A percentile compares a stretch with the other conserved stretches of the same genome.
These are phyloP conservation scores for Tuber calosporum DNA, from an alignment of 495 filamentous ascomycete genomes.

Conservation along the genomic window DNA sequence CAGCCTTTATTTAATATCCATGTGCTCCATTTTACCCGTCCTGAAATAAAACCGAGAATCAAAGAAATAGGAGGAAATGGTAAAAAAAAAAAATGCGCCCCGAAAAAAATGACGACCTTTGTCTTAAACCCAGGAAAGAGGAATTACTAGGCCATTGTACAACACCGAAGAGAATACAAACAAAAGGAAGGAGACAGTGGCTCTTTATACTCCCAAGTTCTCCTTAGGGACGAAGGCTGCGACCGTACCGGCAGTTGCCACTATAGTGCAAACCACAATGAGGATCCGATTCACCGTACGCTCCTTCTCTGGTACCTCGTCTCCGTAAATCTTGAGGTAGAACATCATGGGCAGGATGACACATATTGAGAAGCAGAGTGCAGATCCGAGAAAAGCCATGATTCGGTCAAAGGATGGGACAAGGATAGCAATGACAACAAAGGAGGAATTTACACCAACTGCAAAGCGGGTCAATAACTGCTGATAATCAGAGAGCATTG, in stretches of 20 bases:
- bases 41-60: not conserved
- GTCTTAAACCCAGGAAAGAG: not conserved
- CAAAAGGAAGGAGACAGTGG: not conserved
- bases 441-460: conserved; percentile 52
- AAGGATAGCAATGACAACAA: conserved; percentile 65
- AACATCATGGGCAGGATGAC: conserved; percentile 84
- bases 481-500: not conserved
- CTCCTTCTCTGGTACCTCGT: conserved; percentile 61
- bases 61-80: not conserved
- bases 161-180: not conserved
- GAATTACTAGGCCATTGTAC: not conserved
- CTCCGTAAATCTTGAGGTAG: conserved; percentile 85
- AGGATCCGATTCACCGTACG: conserved; percentile 60
- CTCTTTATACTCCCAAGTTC: conserved; percentile 41
- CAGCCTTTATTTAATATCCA: not conserved
- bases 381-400: conserved; percentile 85
- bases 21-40: not conserved
- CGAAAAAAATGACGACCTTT: not conserved
- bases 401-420: conserved; percentile 88
- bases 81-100: not conserved
- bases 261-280: conserved; percentile 58
- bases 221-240: conserved; percentile 82
- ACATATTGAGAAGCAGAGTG: conserved; percentile 91
- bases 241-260: conserved; percentile 72
- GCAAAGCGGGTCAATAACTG: conserved; percentile 6